Evolutionary conservation across 768 basidiomycete species (phyloP).

Genomic region (Tremella fuciformis): DNA sequence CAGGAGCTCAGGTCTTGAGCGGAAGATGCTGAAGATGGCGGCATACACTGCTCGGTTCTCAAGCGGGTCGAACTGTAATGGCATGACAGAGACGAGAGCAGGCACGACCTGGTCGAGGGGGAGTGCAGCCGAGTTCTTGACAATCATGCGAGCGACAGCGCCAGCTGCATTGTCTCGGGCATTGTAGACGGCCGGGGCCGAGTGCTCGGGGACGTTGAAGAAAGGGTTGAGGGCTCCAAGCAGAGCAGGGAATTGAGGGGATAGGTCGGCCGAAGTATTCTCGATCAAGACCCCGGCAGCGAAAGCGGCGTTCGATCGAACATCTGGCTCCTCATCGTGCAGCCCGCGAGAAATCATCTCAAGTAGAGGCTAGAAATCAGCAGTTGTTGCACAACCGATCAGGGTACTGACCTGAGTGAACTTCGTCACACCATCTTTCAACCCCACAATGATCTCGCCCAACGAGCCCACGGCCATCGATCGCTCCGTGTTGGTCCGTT

Average conservation of each 20-base stretch:
- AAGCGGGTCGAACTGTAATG: conserved; percentile 79
- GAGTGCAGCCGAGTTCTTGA: conserved; percentile 70
- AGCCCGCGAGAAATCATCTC: conserved; percentile 82
- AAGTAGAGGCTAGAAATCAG: conserved; percentile 58
- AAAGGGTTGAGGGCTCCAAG: conserved; percentile 76
- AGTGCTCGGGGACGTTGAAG: conserved; percentile 65
- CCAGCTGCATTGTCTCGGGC: conserved; percentile 97
- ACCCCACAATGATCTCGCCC: conserved; percentile 90
- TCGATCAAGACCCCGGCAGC: conserved; percentile 88
- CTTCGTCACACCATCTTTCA: conserved; percentile 80
- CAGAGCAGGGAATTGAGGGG: conserved; percentile 72
- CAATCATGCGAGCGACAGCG: conserved; percentile 81
- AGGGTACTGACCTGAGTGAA: conserved; percentile 60
- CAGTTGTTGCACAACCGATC: background rate
- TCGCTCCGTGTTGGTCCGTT: conserved; percentile 81
- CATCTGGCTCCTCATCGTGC: conserved; percentile 80
- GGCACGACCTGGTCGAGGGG: conserved; percentile 74
- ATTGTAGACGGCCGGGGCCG: conserved; percentile 67
- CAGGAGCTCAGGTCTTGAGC: conserved; percentile 66
- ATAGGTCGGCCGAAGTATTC: conserved; percentile 75
- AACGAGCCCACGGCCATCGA: conserved; percentile 90
- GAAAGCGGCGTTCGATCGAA: conserved; percentile 93
- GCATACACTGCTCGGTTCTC: conserved; percentile 89
- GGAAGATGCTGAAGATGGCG: conserved; percentile 83
- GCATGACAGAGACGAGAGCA: conserved; percentile 73